Evolutionary conservation across 2,329 filamentous ascomycete genomes (phyloP).

Genomic region (Penicillium oxalicum): DNA sequence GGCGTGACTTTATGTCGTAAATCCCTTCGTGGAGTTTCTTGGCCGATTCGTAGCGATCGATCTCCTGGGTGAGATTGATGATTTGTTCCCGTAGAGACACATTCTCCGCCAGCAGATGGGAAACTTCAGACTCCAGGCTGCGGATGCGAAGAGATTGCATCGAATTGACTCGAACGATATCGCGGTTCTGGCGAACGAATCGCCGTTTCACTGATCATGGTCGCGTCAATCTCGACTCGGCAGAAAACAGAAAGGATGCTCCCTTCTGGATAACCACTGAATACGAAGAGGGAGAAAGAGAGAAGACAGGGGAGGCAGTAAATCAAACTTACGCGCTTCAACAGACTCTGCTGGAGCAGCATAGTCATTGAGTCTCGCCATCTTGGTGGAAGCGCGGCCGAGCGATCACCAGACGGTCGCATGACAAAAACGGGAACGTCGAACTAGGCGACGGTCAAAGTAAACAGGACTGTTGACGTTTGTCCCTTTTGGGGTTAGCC

Average conservation of each 20-base stretch:
- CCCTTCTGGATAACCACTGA: no score
- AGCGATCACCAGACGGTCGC: constrained; percentile 2
- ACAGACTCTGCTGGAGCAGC: constrained; percentile 42
- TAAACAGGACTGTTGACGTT: constrained; percentile 36
- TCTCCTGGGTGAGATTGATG: constrained; percentile 50
- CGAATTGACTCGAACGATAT: constrained; percentile 60
- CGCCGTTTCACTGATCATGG: constrained; percentile 53
- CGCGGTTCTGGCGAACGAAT: constrained; percentile 61
- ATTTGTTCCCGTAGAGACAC: constrained; percentile 54
- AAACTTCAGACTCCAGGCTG: constrained; percentile 56
- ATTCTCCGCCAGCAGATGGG: constrained; percentile 56
- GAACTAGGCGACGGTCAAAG: not conserved
- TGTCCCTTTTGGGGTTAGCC: constrained; percentile 30
- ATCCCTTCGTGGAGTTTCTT: constrained; percentile 45
- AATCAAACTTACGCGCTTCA: constrained; percentile 39
- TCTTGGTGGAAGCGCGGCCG: constrained; percentile 14
- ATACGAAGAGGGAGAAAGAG: not conserved
- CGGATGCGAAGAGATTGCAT: constrained; percentile 60
- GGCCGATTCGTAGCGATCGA: constrained; percentile 44
- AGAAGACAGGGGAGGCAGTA: not conserved
- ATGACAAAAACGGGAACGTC: not conserved
- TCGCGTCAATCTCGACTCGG: constrained; percentile 8
- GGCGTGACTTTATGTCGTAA: constrained; percentile 47
- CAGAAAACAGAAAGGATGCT: not conserved
- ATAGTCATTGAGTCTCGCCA: constrained; percentile 47